phyloP scores from a whole-genome alignment of 2,329 filamentous ascomycete genomes.

The Alternaria gaisen region DNA sequence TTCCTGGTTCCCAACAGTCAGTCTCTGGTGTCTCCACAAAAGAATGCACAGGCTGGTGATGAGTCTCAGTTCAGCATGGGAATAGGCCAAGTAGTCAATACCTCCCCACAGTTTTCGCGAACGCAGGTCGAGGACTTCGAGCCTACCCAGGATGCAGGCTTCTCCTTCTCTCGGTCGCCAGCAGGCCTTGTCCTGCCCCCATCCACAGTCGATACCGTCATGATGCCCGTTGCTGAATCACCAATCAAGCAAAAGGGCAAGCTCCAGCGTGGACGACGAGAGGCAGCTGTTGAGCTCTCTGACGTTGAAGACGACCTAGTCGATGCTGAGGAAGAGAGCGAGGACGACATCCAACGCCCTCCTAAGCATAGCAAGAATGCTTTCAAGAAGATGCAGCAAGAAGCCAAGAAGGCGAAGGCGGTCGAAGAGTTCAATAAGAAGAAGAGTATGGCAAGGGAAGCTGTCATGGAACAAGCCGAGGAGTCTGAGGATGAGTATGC shows the following conservation, averaged over 20 bases:
- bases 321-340: slow-evolving; percentile 29
- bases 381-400: slow-evolving; percentile 76
- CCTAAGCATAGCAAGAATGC: slow-evolving; percentile 59
- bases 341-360: slow-evolving; percentile 41
- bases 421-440: slow-evolving; percentile 76
- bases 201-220: slow-evolving; percentile 76
- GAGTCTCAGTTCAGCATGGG: slow-evolving; percentile 41
- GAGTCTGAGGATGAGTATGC: slow-evolving; percentile 99
- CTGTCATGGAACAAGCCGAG: slow-evolving; percentile 92
- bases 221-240: slow-evolving; percentile 67
- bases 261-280: slow-evolving; percentile 58
- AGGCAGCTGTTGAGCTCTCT: slow-evolving; percentile 52
- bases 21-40: slow-evolving; percentile 42
- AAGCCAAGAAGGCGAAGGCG: slow-evolving; percentile 62
- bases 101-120: slow-evolving; percentile 45
- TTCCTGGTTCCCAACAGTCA: slow-evolving; percentile 66
- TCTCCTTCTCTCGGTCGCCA: slow-evolving; percentile 73
- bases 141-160: slow-evolving; percentile 82
- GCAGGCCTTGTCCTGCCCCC: slow-evolving; percentile 69
- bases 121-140: slow-evolving; percentile 77
- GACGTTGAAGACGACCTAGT: slow-evolving; percentile 56
- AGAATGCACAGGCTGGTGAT: slow-evolving; percentile 27
- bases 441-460: slow-evolving; percentile 81
- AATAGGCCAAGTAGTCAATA: slow-evolving; percentile 49
- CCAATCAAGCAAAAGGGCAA: slow-evolving; percentile 71